Percentiles rank a stretch among this genome's conserved stretches.
Evolutionary conservation across 139 green algal species (phyloP).

Genomic region (Gonium pectorale): DNA sequence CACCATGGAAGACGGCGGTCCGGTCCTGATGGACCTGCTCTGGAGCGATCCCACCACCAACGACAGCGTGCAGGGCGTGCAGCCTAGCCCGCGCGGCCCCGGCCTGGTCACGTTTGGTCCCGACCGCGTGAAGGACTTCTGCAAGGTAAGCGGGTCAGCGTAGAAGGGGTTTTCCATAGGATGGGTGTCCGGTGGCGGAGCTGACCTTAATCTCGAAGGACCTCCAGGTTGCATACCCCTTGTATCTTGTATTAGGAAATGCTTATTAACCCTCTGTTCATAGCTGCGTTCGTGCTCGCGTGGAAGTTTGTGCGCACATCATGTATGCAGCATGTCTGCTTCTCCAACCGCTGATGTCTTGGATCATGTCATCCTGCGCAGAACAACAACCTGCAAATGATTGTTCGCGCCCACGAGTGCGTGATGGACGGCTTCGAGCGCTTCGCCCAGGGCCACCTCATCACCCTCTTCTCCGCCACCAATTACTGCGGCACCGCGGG

Average conservation of each 20-base stretch:
- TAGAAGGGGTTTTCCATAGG: too few relatives aligned
- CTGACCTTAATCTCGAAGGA: too few relatives aligned
- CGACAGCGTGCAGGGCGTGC: slow-evolving; percentile 92
- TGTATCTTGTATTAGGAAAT: too few relatives aligned
- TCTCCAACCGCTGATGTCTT: neutral
- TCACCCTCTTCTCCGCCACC: slow-evolving; percentile 98
- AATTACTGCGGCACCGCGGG: slow-evolving; percentile 99
- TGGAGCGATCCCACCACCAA: slow-evolving; percentile 98
- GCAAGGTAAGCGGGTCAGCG: slow-evolving; percentile 86
- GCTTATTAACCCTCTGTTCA: too few relatives aligned
- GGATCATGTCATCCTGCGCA: slow-evolving; percentile 54
- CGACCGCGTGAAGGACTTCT: slow-evolving; percentile 98
- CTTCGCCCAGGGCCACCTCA: slow-evolving; percentile 96
- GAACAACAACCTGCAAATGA: slow-evolving; percentile 98
- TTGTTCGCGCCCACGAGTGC: slow-evolving; percentile 99
- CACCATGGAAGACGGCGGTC: slow-evolving; percentile 94
- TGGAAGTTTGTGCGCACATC: too few relatives aligned
- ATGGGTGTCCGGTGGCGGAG: too few relatives aligned
- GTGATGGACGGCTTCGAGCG: slow-evolving; percentile 99
- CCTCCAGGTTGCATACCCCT: too few relatives aligned
- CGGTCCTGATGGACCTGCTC: slow-evolving; percentile 98
- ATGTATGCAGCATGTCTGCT: too few relatives aligned
- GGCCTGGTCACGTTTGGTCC: slow-evolving; percentile 98
- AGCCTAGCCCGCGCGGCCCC: slow-evolving; percentile 90
- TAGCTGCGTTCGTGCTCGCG: too few relatives aligned